Conservation (phyloP, 148 eudicot genomes). For the Beta vulgaris region DNA sequence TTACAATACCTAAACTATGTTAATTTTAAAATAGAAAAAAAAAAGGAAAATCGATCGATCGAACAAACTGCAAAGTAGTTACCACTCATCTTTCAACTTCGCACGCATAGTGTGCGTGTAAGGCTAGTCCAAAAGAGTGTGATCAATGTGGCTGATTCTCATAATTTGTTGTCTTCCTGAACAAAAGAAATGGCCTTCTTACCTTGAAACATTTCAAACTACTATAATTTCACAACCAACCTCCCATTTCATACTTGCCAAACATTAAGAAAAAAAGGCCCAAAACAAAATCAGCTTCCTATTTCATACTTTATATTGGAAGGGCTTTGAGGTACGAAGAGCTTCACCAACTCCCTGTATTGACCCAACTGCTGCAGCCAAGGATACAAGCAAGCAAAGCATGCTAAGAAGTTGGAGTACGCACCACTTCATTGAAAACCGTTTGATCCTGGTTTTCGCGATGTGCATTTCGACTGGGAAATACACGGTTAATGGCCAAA, state of each 20-base stretch:
- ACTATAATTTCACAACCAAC: not conserved
- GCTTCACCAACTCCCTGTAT: conserved; percentile 35
- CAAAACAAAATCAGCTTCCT: not conserved
- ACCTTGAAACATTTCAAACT: not conserved
- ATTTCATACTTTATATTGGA: conserved; percentile 31
- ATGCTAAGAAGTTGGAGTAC: conserved; percentile 32
- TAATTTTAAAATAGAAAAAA: no score
- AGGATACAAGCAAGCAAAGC: conserved; percentile 34
- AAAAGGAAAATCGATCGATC: no score
- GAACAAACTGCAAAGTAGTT: no score
- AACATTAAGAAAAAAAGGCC: not conserved
- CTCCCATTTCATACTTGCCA: not conserved
- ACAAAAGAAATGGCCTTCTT: no score
- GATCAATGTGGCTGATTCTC: no score
- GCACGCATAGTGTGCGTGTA: no score
- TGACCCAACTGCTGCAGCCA: conserved; percentile 37
- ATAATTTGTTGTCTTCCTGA: no score
- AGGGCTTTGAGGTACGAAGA: conserved; percentile 31
- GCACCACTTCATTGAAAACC: conserved; percentile 30
- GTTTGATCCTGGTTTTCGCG: conserved; percentile 22
- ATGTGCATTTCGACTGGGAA: conserved; percentile 42
- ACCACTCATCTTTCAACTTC: no score
- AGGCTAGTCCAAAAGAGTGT: no score
- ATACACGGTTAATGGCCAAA: conserved; percentile 40
- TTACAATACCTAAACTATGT: no score